Base-by-base conservation (phyloP, 2,329 filamentous ascomycete species). In the Trichoderma brevicompactum region DNA sequence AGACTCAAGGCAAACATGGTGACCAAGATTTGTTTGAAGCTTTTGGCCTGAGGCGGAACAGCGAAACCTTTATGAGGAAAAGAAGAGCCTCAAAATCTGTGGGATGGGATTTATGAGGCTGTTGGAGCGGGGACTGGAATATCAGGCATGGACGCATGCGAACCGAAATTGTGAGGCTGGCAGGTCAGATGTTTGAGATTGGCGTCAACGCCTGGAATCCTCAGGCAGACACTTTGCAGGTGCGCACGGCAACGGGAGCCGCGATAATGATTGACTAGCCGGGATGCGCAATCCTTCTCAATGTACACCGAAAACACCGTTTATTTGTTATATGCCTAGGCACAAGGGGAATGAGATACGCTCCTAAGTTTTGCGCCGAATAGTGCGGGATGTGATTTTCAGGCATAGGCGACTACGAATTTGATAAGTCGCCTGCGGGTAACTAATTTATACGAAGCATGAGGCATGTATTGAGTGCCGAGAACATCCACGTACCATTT, bases 151-250 rank as follows among this genome's bases (percentile, higher is more conserved):
- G 52, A 58, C 50, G 60, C 43, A 66, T 43, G 44, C n/a, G 32
- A 64, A 64, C 52, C 50, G 61, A 41, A 48, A 38, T 4, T 46
- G 15, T 55, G 62, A 67, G 65, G 61, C 65, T 65, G 54, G 50
- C 56, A 56, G 28, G 34, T 23, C 38, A 38, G 48, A 66, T 41
- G 63, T 44, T 44, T 48, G 70, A 58, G 40, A 65, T 41, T 65
- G 59, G 65, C 60, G 65, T 56, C 44, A 50, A 59, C 38, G 60
- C 55, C 54, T 66, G 60, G 44, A 32, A 66, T 68, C 66, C 68
- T 69, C 68, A 70, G 68, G 68, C 68, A 69, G 62, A 60, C 53
- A 66, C 23, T 19, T 32, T 41, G 52, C 56, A 38, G 12, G 48
- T 34, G 17, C 63, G 52, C 19, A 12, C 44, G 13, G 44, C 15